Evolutionary conservation across 345 rosid species (phyloP).

Genomic region (Arabis hirsuta): DNA sequence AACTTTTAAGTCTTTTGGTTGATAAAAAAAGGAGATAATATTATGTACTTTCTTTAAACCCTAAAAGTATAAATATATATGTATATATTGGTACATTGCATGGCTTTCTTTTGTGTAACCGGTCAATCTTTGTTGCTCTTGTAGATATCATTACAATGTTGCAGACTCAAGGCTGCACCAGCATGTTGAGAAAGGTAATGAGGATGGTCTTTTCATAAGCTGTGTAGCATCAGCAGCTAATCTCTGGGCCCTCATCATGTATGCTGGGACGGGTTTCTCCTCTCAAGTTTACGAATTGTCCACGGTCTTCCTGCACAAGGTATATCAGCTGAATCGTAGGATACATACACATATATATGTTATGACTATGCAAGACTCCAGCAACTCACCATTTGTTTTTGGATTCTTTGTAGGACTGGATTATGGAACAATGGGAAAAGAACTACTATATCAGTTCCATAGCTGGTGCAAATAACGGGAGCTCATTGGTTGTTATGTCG

Average conservation of each 20-base stretch:
- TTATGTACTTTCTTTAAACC: background rate
- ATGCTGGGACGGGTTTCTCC: constrained; percentile 94
- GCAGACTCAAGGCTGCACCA: constrained; percentile 76
- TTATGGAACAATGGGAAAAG: constrained; percentile 99
- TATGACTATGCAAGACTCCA: constrained; percentile 13
- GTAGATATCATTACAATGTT: constrained; percentile 95
- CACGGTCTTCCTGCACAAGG: constrained; percentile 86
- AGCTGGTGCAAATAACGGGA: constrained; percentile 90
- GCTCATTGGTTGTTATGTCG: constrained; percentile 93
- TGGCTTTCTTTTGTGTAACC: constrained; percentile 14
- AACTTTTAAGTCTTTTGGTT: background rate
- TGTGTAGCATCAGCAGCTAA: constrained; percentile 86
- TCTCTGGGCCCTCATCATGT: constrained; percentile 98
- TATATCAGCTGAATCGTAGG: constrained; percentile 36
- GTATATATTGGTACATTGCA: background rate
- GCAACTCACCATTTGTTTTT: constrained; percentile 22
- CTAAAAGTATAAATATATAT: background rate
- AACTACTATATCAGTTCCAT: constrained; percentile 90
- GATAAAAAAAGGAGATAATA: background rate
- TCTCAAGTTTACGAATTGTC: constrained; percentile 92
- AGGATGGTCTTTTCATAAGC: constrained; percentile 86
- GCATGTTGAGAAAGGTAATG: constrained; percentile 92
- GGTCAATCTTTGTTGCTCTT: constrained; percentile 32
- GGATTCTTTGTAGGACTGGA: constrained; percentile 78
- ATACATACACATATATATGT: background rate